These are phyloP conservation scores for Suillus lakei DNA, from an alignment of 768 basidiomycete genomes.

Conservation along the genomic window DNA sequence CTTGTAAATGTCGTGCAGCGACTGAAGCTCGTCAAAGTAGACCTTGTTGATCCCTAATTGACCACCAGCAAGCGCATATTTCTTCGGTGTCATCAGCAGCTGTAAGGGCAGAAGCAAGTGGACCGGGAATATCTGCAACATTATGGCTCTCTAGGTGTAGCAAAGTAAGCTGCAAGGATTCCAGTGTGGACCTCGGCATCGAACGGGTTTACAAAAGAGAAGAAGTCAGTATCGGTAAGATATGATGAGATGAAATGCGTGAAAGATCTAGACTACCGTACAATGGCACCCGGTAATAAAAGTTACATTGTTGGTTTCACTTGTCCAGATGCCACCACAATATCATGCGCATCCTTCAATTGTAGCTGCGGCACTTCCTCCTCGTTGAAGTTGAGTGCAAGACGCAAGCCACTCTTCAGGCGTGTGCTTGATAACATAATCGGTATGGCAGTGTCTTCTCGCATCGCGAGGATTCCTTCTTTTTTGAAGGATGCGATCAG, in stretches of 20 bases:
- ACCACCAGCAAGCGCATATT: constrained; percentile 95
- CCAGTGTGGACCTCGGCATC: constrained; percentile 76
- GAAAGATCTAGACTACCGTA: too few species aligned
- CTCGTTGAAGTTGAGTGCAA: not conserved
- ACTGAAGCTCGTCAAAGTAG: constrained; percentile 95
- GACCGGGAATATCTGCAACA: constrained; percentile 57
- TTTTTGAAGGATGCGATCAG: not conserved
- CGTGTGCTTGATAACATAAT: not conserved
- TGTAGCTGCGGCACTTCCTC: not conserved
- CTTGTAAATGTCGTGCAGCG: constrained; percentile 88
- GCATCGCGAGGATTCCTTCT: not conserved
- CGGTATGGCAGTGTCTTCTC: not conserved
- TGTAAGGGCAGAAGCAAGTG: constrained; percentile 67
- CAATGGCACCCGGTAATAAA: too few species aligned
- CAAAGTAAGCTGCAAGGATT: constrained; percentile 81
- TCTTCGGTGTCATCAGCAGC: constrained; percentile 65
- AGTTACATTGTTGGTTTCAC: too few species aligned
- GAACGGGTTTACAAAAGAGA: constrained; percentile 77
- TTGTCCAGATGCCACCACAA: not conserved
- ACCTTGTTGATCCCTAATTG: constrained; percentile 99
- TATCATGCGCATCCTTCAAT: not conserved
- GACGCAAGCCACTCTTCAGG: not conserved
- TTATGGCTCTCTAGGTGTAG: constrained; percentile 66
- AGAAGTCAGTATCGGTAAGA: constrained; percentile 76
- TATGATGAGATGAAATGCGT: constrained; percentile 78